Evolutionary conservation across 371 early-diverging fungal genomes (phyloP).

Genomic region (Cokeromyces recurvatus): DNA sequence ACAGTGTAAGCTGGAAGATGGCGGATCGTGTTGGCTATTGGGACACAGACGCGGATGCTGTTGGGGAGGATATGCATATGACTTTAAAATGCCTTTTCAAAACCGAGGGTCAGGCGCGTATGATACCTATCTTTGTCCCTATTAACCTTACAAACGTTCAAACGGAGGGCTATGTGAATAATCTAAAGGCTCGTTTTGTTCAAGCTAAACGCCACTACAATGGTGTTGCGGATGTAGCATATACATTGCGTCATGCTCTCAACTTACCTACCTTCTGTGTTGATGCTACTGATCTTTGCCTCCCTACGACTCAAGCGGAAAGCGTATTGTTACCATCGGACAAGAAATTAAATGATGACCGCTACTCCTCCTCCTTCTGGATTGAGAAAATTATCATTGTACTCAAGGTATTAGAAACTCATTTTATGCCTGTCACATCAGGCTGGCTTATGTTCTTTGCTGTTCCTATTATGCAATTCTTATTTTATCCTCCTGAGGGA

Average conservation of each 20-base stretch:
- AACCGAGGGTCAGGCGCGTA: conserved; percentile 51
- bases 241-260: conserved; percentile 9
- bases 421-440: conserved; percentile 48
- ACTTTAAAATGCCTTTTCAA: conserved; percentile 66
- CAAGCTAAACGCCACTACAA: conserved; percentile 61
- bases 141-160: conserved; percentile 66
- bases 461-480: conserved; percentile 47
- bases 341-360: background rate
- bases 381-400: conserved; percentile 54
- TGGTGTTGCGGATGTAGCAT: conserved; percentile 38
- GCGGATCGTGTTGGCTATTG: conserved; percentile 61
- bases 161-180: conserved; percentile 40
- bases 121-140: conserved; percentile 62
- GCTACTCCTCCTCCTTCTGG: conserved; percentile 1
- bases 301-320: no score
- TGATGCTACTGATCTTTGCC: conserved; percentile 1
- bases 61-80: conserved; percentile 77
- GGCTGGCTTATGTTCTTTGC: conserved; percentile 57
- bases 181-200: conserved; percentile 50
- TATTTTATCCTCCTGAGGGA: conserved; percentile 32
- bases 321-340: background rate
- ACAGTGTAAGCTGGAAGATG: conserved; percentile 59
- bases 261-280: background rate
- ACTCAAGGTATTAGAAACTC: conserved; percentile 44
- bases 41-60: conserved; percentile 68